A percentile compares a stretch with the other conserved stretches of the same genome.
Conservation (phyloP, 306 rosid genomes). For the Pyrus pyrifolia region DNA sequence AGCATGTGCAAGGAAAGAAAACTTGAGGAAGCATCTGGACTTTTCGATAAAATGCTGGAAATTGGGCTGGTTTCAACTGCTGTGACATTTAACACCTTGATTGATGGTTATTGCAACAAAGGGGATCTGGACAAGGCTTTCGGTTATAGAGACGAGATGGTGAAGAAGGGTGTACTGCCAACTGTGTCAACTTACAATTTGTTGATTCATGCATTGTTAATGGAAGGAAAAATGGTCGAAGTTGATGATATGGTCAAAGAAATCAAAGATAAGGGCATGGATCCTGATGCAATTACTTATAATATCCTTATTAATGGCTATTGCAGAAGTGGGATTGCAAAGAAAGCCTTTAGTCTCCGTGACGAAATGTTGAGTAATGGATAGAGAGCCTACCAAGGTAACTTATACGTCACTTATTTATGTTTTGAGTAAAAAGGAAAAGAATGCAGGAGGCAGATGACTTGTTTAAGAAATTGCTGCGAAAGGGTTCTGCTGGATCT, state of each 20-base stretch:
- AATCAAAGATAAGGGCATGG: constrained; percentile 55
- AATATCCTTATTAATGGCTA: constrained; percentile 74
- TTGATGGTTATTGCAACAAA: constrained; percentile 68
- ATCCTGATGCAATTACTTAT: constrained; percentile 62
- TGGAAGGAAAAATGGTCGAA: constrained; percentile 53
- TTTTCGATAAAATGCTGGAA: constrained; percentile 44
- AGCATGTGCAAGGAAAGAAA: constrained; percentile 61
- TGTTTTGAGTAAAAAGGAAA: constrained; percentile 49
- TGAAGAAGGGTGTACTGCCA: constrained; percentile 44
- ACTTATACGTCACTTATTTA: constrained; percentile 75
- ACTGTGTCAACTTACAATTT: constrained; percentile 61
- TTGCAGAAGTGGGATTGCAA: constrained; percentile 61
- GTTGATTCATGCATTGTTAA: constrained; percentile 73
- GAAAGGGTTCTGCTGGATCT: constrained; percentile 62
- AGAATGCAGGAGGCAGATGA: constrained; percentile 72
- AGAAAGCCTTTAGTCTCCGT: constrained; percentile 51
- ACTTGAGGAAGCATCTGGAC: constrained; percentile 55
- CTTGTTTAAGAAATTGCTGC: constrained; percentile 45
- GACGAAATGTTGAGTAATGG: constrained; percentile 56
- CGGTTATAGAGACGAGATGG: constrained; percentile 58
- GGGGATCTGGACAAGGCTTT: constrained; percentile 69
- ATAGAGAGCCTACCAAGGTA: constrained; percentile 46
- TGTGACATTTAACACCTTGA: constrained; percentile 65
- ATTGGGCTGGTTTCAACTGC: constrained; percentile 51
- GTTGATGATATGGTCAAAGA: constrained; percentile 53